These are phyloP conservation scores for Aspergillus unguis DNA, from an alignment of 2,329 filamentous ascomycete genomes.

Conservation along the genomic window DNA sequence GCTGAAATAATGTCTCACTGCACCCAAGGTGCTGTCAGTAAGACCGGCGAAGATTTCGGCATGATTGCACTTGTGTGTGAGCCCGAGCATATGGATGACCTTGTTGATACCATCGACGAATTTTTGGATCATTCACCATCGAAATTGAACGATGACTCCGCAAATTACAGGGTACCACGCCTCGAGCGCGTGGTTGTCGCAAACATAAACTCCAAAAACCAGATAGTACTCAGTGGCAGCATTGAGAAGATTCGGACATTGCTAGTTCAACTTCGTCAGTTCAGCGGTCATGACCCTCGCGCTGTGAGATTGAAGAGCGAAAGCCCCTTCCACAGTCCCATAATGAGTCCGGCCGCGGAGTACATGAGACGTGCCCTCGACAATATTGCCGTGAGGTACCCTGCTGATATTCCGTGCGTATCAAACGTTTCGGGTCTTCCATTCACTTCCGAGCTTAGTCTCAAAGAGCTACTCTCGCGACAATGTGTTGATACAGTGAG, in stretches of 20 bases:
- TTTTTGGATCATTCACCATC: conserved; percentile 69
- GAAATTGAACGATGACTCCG: conserved; percentile 63
- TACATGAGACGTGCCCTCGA: conserved; percentile 69
- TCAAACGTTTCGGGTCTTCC: conserved; percentile 82
- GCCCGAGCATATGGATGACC: conserved; percentile 65
- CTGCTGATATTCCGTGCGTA: conserved; percentile 70
- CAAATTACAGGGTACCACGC: conserved; percentile 64
- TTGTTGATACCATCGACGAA: conserved; percentile 72
- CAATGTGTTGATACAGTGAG: conserved; percentile 87
- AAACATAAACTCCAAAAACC: conserved; percentile 93
- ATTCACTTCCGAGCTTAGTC: conserved; percentile 67
- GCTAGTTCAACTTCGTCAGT: conserved; percentile 79
- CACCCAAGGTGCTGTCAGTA: conserved; percentile 61
- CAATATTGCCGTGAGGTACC: conserved; percentile 66
- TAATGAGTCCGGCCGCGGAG: conserved; percentile 80
- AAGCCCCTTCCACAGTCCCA: conserved; percentile 83
- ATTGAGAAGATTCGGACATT: conserved; percentile 78
- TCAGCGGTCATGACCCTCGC: conserved; percentile 85
- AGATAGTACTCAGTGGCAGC: conserved; percentile 89
- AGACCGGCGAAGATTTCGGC: conserved; percentile 77
- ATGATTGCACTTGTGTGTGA: conserved; percentile 94
- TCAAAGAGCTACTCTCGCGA: conserved; percentile 74
- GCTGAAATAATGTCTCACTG: conserved; percentile 81
- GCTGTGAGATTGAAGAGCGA: conserved; percentile 84
- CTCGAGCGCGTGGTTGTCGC: conserved; percentile 87